Conservation (phyloP, 495 filamentous ascomycete genomes). For the Eremomyces bilateralis region DNA sequence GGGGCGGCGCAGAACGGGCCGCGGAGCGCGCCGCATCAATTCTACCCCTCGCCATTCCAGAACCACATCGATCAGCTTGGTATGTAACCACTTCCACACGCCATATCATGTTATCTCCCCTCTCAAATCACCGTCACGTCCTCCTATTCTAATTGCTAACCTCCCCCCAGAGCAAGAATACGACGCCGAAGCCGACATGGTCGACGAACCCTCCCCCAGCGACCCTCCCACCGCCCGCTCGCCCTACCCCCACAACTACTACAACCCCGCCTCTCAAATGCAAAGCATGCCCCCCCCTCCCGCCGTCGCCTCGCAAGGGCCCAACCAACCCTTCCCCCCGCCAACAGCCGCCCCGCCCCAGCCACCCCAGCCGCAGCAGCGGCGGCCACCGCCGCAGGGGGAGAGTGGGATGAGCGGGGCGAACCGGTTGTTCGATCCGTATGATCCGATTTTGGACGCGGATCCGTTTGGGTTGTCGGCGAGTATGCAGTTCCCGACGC, state of each 20-base stretch:
- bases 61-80: constrained; percentile 94
- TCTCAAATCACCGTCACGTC: too few species aligned
- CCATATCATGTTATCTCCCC: too few species aligned
- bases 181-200: constrained; percentile 85
- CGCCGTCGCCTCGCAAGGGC: background rate
- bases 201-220: constrained; percentile 56
- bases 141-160: constrained; percentile 64
- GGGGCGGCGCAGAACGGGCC: constrained; percentile 12
- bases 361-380: constrained; percentile 1
- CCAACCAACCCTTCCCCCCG: background rate
- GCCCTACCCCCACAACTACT: background rate
- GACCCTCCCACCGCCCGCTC: constrained; percentile 24
- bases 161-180: constrained; percentile 93
- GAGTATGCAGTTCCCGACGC: constrained; percentile 84
- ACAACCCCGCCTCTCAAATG: background rate
- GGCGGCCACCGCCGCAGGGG: constrained; percentile 10
- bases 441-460: constrained; percentile 62
- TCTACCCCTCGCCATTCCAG: constrained; percentile 72
- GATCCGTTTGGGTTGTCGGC: constrained; percentile 81
- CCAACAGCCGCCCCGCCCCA: background rate
- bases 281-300: background rate
- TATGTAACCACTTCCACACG: constrained; percentile 65
- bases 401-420: too few species aligned
- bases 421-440: constrained; percentile 55
- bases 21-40: constrained; percentile 14